Conservation (phyloP, 352 stramenopile genomes). For the Stephanocyclus meneghinianus region DNA sequence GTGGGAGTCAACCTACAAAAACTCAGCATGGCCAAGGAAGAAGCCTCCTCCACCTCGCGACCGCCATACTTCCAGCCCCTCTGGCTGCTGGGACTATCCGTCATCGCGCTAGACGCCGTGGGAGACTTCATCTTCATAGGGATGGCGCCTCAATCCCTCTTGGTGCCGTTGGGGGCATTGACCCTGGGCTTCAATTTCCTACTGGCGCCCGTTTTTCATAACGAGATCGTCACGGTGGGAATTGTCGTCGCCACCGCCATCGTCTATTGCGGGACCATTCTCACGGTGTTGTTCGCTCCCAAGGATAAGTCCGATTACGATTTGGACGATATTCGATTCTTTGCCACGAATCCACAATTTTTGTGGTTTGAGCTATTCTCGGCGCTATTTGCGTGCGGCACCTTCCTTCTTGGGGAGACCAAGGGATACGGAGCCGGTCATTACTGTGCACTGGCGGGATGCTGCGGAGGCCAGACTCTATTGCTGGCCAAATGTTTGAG, state of each 20-base stretch:
- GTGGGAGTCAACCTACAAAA: slow-evolving; percentile 91
- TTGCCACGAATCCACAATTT: slow-evolving; percentile 86
- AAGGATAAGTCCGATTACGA: slow-evolving; percentile 87
- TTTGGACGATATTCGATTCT: slow-evolving; percentile 85
- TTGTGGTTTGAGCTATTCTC: slow-evolving; percentile 86
- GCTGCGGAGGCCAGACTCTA: slow-evolving; percentile 88
- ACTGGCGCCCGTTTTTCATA: slow-evolving; percentile 88
- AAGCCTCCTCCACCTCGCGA: slow-evolving; percentile 49
- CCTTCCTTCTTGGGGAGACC: slow-evolving; percentile 84
- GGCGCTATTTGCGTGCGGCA: slow-evolving; percentile 76
- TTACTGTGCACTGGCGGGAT: slow-evolving; percentile 87
- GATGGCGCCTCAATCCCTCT: slow-evolving; percentile 88
- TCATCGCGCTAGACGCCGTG: slow-evolving; percentile 86
- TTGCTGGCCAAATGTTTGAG: slow-evolving; percentile 88
- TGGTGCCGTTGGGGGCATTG: slow-evolving; percentile 87
- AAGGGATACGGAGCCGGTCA: slow-evolving; percentile 85
- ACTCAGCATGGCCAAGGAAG: slow-evolving; percentile 86
- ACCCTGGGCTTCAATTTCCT: slow-evolving; percentile 91
- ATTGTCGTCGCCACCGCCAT: slow-evolving; percentile 87
- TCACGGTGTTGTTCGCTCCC: slow-evolving; percentile 88
- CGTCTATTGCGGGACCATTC: slow-evolving; percentile 87
- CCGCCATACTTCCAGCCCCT: slow-evolving; percentile 86
- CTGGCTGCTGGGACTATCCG: slow-evolving; percentile 87
- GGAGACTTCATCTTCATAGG: slow-evolving; percentile 90
- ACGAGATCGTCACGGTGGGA: slow-evolving; percentile 85